phyloP scores from a whole-genome alignment of 768 basidiomycete species.

The Lactarius trivialis region DNA sequence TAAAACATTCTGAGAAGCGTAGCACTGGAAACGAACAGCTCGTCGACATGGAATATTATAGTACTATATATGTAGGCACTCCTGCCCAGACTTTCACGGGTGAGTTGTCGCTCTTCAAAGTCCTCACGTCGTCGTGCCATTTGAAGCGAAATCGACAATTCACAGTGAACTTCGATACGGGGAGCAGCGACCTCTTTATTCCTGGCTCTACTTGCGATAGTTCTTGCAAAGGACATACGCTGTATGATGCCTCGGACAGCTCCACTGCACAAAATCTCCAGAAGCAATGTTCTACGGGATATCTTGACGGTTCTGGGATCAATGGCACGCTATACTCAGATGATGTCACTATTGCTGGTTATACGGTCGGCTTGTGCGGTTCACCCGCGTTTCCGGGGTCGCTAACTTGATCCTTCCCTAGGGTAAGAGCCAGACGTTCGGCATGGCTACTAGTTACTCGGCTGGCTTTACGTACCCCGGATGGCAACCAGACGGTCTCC shows the following conservation, averaged over 20 bases:
- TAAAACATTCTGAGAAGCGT: not conserved
- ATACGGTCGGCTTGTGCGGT: conserved; percentile 20
- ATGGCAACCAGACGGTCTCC: conserved; percentile 36
- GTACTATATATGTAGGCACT: conserved; percentile 10
- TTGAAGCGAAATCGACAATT: not conserved
- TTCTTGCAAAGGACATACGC: conserved; percentile 26
- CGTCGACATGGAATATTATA: conserved; percentile 1
- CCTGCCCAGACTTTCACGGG: conserved; percentile 4
- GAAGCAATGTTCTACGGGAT: conserved; percentile 30
- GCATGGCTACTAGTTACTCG: conserved; percentile 36
- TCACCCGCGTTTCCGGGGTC: no score
- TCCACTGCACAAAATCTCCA: conserved; percentile 23
- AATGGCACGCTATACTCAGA: conserved; percentile 39
- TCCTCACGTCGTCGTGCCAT: no score
- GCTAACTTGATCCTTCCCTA: not conserved
- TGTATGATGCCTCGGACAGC: conserved; percentile 1
- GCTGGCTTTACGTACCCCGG: conserved; percentile 12
- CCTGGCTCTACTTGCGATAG: conserved; percentile 28
- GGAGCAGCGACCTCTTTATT: conserved; percentile 31
- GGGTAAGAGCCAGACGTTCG: conserved; percentile 36
- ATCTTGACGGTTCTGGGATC: conserved; percentile 37
- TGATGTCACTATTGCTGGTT: conserved; percentile 35
- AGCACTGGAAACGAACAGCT: not conserved
- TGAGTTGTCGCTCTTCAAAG: not conserved
- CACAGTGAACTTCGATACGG: conserved; percentile 36